Conservation (phyloP, 176 grass and related monocot species). For the Avena atlantica region DNA sequence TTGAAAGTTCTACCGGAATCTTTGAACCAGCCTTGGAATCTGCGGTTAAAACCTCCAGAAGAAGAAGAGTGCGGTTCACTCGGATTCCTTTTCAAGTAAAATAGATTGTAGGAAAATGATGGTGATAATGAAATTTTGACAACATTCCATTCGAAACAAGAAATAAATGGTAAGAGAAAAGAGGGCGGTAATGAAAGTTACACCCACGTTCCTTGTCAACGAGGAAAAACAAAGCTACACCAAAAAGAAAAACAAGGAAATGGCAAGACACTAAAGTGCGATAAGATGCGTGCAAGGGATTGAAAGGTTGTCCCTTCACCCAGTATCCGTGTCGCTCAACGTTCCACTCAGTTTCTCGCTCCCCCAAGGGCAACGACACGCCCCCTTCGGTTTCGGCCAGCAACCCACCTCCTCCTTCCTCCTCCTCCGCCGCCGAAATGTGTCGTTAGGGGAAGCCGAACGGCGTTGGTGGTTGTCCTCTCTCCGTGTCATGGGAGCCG, state of each 20-base stretch:
- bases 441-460: too few relatives aligned
- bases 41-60: not conserved
- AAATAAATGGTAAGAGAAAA: not conserved
- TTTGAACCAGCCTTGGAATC: not conserved
- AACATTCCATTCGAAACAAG: not conserved
- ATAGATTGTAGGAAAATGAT: not conserved
- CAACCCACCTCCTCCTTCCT: too few relatives aligned
- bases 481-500: too few relatives aligned
- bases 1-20: not conserved
- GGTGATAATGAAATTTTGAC: not conserved
- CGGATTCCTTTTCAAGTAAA: not conserved
- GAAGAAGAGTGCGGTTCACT: not conserved
- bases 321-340: slow-evolving; percentile 1
- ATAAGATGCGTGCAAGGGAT: not conserved
- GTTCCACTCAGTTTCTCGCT: not conserved
- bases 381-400: too few relatives aligned
- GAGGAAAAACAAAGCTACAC: too few relatives aligned
- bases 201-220: not conserved
- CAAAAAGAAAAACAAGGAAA: not conserved
- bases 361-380: too few relatives aligned
- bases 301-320: not conserved
- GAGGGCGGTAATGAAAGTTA: not conserved
- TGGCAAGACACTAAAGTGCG: not conserved
- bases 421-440: too few relatives aligned
- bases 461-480: too few relatives aligned